Evolutionary conservation across 805 yeast genomes (phyloP).

Genomic region (Cyberlindnera maritima): DNA sequence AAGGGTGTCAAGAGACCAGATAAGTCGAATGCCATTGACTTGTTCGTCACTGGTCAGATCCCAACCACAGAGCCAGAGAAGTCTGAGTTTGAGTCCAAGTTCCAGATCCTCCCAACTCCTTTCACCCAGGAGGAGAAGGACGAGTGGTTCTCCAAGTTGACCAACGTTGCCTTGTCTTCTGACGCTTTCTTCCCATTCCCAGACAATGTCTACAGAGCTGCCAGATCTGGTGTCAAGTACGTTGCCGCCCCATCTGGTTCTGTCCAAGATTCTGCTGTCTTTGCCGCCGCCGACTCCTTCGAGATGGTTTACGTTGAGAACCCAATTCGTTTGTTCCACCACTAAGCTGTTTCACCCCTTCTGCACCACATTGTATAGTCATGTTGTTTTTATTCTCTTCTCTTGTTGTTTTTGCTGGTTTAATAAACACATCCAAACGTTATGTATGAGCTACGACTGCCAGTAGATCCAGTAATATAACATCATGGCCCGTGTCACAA

Average conservation of each 20-base stretch:
- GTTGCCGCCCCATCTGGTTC: conserved; percentile 98
- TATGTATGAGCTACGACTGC: too few species aligned
- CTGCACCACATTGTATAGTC: not conserved
- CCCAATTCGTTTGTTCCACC: conserved; percentile 98
- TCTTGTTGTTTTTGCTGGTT: conserved; percentile 1
- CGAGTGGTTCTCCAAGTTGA: conserved; percentile 81
- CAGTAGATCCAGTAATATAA: not conserved
- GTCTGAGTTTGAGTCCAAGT: conserved; percentile 87
- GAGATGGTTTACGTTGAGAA: conserved; percentile 93
- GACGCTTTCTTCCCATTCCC: conserved; percentile 99
- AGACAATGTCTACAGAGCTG: conserved; percentile 97
- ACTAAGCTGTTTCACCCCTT: conserved; percentile 37
- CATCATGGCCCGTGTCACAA: too few species aligned
- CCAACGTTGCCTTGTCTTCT: conserved; percentile 86
- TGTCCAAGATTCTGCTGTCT: conserved; percentile 95
- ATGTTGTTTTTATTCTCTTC: not conserved
- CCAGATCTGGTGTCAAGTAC: conserved; percentile 91
- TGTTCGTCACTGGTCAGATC: conserved; percentile 86
- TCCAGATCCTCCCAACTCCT: conserved; percentile 79
- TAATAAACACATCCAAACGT: conserved; percentile 4
- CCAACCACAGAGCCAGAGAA: conserved; percentile 92
- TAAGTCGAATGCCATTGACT: conserved; percentile 95
- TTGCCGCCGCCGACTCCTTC: conserved; percentile 91
- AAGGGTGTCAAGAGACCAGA: conserved; percentile 98
- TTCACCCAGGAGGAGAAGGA: conserved; percentile 77